Base-by-base conservation (phyloP, 148 eudicot genomes). In the Gaultheria prostrata region DNA sequence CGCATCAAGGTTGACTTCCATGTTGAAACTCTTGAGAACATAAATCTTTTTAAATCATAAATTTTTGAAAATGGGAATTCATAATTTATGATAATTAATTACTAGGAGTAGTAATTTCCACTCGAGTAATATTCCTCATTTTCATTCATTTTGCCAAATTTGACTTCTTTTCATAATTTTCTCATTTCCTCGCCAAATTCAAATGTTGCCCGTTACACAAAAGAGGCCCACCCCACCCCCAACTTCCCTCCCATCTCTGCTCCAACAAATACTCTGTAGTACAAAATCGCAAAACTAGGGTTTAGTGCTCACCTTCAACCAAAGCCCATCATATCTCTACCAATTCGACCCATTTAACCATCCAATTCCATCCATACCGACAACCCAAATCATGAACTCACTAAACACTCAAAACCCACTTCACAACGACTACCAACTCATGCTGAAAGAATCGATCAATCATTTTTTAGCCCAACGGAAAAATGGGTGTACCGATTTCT, bases 371-470 rank as follows among this genome's bases (percentile, higher is more conserved):
- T 18, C 84, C 18, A 53, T 50, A 24, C 54, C 75, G 30, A 35
- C 15, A 21, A 1, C 75, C 32, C 43, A 28, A 32, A 81, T 32
- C 83, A 81, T 81, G 83, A 56, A 48, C 83, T 12, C 61, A 2
- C 61, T 39, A 51, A 63, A 49, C 45, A 3, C 24, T 63, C 8
- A 71, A 24, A 48, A 69, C 33, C 83, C 80, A 33, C 67, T 79
- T 6, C 71, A 86, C 61, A 82, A 85, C 70, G 76, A 86, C 54
- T 88, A 88, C 78, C 84, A 90, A 7, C 82, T 90, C 74, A 91
- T 95, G 92, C 80, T 95, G 39, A 89, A 84, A 83, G 97, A 93
- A 86, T 95, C 98, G 48, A 87, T 92, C 80, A 82, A 87, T 26
- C 95, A 89, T 85, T 91, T 93, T 77, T 49, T 93, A 75, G 71